phyloP scores from a whole-genome alignment of 495 filamentous ascomycete genomes.

The Oidiodendron maius region DNA sequence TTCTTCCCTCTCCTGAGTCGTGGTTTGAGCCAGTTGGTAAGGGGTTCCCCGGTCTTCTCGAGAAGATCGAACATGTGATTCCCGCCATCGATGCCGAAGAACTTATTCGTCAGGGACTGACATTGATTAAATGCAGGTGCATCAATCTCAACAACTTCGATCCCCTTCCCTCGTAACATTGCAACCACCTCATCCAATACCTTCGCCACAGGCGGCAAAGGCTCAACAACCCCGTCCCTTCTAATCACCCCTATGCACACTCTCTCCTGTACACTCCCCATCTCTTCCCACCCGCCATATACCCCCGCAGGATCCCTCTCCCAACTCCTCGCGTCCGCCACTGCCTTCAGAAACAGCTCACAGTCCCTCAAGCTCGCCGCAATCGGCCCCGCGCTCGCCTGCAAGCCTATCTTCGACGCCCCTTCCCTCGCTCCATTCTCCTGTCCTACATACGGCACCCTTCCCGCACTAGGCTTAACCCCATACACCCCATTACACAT shows the following conservation, averaged over 20 bases:
- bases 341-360: conserved; percentile 34
- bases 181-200: conserved; percentile 46
- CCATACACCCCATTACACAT: conserved; percentile 53
- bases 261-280: conserved; percentile 23
- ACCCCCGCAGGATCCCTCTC: conserved; percentile 30
- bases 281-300: conserved; percentile 32
- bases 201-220: conserved; percentile 50
- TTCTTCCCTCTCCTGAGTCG: conserved; percentile 38
- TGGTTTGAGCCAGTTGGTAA: conserved; percentile 52
- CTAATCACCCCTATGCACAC: conserved; percentile 49
- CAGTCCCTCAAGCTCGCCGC: conserved; percentile 31
- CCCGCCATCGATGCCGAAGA: conserved; percentile 52
- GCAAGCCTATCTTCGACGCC: conserved; percentile 17
- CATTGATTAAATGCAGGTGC: conserved; percentile 43
- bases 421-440: conserved; percentile 27
- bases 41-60: conserved; percentile 45
- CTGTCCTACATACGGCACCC: conserved; percentile 44
- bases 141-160: conserved; percentile 50
- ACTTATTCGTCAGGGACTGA: conserved; percentile 46
- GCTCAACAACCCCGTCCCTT: conserved; percentile 50
- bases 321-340: conserved; percentile 33
- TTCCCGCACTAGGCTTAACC: conserved; percentile 51
- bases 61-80: conserved; percentile 48
- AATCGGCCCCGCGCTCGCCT: conserved; percentile 37
- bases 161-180: conserved; percentile 33